A percentile compares a stretch with the other conserved stretches of the same genome.
Conservation (phyloP, 768 basidiomycete species). For the Tylopilus rubrobrunneus region DNA sequence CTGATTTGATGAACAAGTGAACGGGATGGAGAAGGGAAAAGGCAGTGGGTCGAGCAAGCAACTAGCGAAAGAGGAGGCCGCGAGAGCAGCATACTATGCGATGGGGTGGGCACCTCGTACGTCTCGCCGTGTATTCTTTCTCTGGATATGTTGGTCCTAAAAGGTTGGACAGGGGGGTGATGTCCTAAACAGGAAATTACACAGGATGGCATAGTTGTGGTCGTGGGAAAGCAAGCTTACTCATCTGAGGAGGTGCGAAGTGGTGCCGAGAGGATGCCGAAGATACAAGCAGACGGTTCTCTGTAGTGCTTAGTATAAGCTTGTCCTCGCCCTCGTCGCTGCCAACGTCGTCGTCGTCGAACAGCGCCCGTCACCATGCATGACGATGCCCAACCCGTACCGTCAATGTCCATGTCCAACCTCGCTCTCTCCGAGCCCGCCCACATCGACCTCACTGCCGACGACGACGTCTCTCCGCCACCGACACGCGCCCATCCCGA, state of each 20-base stretch:
- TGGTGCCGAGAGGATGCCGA: constrained; percentile 25
- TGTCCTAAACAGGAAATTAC: constrained; percentile 19
- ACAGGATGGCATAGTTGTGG: not conserved
- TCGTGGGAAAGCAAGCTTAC: constrained; percentile 24
- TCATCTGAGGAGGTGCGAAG: constrained; percentile 14
- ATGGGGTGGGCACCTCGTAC: constrained; percentile 68
- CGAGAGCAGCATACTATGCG: constrained; percentile 62
- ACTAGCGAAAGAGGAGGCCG: constrained; percentile 74
- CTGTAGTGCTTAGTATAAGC: constrained; percentile 8
- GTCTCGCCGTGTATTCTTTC: constrained; percentile 5
- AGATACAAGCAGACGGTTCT: constrained; percentile 21
- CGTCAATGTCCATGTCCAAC: constrained; percentile 34
- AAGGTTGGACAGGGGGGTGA: constrained; percentile 21
- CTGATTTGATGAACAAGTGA: constrained; percentile 41
- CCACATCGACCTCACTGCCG: constrained; percentile 68
- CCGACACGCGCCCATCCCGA: constrained; percentile 31
- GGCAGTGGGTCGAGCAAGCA: constrained; percentile 71
- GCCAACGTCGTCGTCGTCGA: not conserved
- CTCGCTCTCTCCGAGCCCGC: constrained; percentile 40
- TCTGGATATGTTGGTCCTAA: not conserved
- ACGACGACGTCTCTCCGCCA: constrained; percentile 50
- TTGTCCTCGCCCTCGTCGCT: constrained; percentile 1
- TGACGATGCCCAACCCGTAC: constrained; percentile 26
- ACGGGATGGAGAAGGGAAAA: constrained; percentile 63
- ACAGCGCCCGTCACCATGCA: constrained; percentile 19